A percentile compares a stretch with the other conserved stretches of the same genome.
Conservation (phyloP, 1,284 basidiomycete species). For the Rhodotorula sp. region DNA sequence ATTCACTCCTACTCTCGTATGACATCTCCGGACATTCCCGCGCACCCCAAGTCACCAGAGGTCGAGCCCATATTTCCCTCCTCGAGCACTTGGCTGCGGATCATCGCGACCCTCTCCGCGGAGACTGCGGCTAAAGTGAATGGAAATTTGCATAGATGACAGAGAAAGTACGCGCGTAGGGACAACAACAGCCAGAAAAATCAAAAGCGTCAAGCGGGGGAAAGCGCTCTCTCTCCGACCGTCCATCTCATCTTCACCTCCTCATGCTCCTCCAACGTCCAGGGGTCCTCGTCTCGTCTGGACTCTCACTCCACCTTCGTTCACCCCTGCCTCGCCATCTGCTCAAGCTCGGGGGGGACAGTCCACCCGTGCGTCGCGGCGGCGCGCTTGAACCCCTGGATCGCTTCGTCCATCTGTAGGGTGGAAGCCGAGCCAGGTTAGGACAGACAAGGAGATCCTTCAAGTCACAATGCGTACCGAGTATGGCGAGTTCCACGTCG, state of each 20-base stretch:
- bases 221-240: background rate
- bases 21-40: too few relatives aligned
- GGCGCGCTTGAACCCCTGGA: slow-evolving; percentile 40
- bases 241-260: background rate
- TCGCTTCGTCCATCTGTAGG: slow-evolving; percentile 25
- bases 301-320: background rate
- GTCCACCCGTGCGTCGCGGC: slow-evolving; percentile 38
- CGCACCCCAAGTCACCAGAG: too few relatives aligned
- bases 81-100: too few relatives aligned
- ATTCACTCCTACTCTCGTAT: too few relatives aligned
- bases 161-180: background rate
- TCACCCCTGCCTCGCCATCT: slow-evolving; percentile 5
- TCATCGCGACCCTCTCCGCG: too few relatives aligned
- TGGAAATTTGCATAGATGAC: background rate
- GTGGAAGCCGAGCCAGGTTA: background rate
- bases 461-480: background rate
- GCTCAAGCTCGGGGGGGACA: slow-evolving; percentile 22
- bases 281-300: background rate
- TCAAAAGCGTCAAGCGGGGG: background rate
- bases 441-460: too few relatives aligned
- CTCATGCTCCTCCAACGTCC: background rate
- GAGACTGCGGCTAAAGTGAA: background rate
- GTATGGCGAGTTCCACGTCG: slow-evolving; percentile 32
- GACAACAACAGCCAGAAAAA: background rate
- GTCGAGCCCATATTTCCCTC: too few relatives aligned